Evolutionary conservation across 345 rosid genomes (phyloP), one percentile per base, ranked within the genome.

Genomic region (Eucalyptus cloeziana): DNA sequence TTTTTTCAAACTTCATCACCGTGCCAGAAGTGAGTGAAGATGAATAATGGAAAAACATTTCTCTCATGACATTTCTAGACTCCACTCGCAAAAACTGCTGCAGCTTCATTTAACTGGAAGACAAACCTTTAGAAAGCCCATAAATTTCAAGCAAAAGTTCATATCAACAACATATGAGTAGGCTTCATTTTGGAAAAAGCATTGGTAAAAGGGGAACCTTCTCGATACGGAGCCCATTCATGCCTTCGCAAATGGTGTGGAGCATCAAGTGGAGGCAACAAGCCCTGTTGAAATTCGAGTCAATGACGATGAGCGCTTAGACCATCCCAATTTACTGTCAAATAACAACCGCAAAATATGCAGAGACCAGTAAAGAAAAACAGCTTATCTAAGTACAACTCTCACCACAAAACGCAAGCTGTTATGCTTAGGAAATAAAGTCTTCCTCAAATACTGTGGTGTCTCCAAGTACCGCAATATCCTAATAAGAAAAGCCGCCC

Each of bases 231-330:
- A 87, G 94, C 96, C 99, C 99, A 98, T 87, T 97, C 99, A 87
- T 98, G 99, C 94, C 95, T 97, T 88, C 99, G 98, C 89, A 98
- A 76, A 94, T 98, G 99, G 89, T 97, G 99, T 10, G 99, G 99
- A 89, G 99, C 99, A 94, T 98, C 99, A 91, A 98, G 96, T 21
- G 99, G 99, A 16, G 99, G 99, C 93, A 98, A 91, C 95, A 98
- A 91, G 86, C 99, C 99, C 99, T 97, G 89, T 33, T 33, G 49
- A 86, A 89, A 79, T 17, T 16, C 15, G 37, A 88, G 81, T 8
- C 7, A 89, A 67, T 12, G 88, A n/a, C 16, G 30, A 51, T 52
- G 45, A 40, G 51, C 30, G 50, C 71, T 81, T 80, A 89, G 37
- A 62, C 85, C 40, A 37, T 22, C 64, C 25, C 67, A 87, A 58